A percentile compares a stretch with the other conserved stretches of the same genome.
Conservation (phyloP, 129 eudicot genomes). For the Centrapalus pauciflorus region DNA sequence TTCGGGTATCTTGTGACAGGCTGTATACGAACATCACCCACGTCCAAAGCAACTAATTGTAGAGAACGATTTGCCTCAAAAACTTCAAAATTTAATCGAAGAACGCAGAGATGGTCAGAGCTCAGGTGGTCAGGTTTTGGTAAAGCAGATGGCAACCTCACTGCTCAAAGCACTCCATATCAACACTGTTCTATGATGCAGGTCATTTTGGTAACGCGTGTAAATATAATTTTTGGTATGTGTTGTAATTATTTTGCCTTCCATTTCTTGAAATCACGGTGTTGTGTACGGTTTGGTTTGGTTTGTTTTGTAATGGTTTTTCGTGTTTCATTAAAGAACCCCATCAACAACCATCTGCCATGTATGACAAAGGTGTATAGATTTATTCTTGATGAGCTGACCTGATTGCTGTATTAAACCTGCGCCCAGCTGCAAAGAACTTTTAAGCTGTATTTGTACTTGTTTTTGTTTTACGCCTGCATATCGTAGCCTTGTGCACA, state of each 20-base stretch:
- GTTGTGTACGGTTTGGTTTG: conserved; percentile 8
- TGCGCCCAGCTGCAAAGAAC: neutral
- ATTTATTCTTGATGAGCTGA: conserved; percentile 16
- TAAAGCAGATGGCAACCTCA: conserved; percentile 99
- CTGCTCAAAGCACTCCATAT: conserved; percentile 95
- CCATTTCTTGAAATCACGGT: neutral
- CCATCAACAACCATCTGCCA: neutral
- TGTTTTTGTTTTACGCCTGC: too few species aligned
- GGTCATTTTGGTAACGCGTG: conserved; percentile 11
- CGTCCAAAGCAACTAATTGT: conserved; percentile 93
- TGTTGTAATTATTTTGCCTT: conserved; percentile 28
- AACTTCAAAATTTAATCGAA: conserved; percentile 83
- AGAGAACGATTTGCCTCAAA: conserved; percentile 91
- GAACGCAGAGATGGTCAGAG: conserved; percentile 97
- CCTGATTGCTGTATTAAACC: neutral
- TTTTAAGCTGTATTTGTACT: neutral
- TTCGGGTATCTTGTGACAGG: conserved; percentile 38
- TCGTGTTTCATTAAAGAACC: conserved; percentile 1
- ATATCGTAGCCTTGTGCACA: too few species aligned
- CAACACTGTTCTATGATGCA: conserved; percentile 69
- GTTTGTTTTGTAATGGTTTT: conserved; percentile 12
- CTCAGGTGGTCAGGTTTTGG: conserved; percentile 95
- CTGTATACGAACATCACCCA: conserved; percentile 97
- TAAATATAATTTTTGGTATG: conserved; percentile 36
- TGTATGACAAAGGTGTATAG: conserved; percentile 27